Base-by-base conservation (phyloP, 352 stramenopile genomes). In the Phytophthora megakarya region DNA sequence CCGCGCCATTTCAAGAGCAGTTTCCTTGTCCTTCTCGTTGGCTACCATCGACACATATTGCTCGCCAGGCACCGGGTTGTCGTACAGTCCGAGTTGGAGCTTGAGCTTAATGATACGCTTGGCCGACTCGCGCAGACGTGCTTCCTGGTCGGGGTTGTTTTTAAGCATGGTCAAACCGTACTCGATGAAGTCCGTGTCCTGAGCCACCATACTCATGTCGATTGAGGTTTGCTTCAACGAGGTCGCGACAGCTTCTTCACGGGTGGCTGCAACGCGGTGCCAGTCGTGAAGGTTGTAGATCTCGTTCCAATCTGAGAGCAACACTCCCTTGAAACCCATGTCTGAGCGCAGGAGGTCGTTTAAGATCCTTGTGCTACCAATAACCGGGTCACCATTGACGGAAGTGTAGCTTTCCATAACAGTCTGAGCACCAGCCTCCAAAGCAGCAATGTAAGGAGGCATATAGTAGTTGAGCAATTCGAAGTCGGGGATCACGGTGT, bases 351-450 rank as follows among this genome's bases (percentile, higher is more conserved):
- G 51, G 18, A 98, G 55, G 8, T 80, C 72, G 18, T 81, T 61
- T 12, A 97, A 53, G 22, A 92, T 77, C 30, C 87, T 80, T 16
- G 73, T 65, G 33, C 86, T 97, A 5, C 78, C 71, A 0, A 95
- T 76, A 12, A 97, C 83, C 0, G 93, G 92, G 6, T 96, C 78
- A 15, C 87, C 89, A 49, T 97, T 96, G 19, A 95, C 51, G 56
- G 95, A 89, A 32, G 86, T 86, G 72, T 98, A 98, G 49, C 66
- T 93, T 69, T 97, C 90, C 94, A 98, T 98, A 1, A 90, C 82
- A 0, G 91, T 92, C 54, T 92, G 73, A 8, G 80, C 84, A 3
- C 80, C 83, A n/a, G 89, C 75, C 3, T 89, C 72, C 12, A 95
- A 79, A 1, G 78, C 86, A 6, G 84, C 80, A 19, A 85, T 64